Conservation (phyloP, 345 rosid species). For the Capsella bursapastoris region DNA sequence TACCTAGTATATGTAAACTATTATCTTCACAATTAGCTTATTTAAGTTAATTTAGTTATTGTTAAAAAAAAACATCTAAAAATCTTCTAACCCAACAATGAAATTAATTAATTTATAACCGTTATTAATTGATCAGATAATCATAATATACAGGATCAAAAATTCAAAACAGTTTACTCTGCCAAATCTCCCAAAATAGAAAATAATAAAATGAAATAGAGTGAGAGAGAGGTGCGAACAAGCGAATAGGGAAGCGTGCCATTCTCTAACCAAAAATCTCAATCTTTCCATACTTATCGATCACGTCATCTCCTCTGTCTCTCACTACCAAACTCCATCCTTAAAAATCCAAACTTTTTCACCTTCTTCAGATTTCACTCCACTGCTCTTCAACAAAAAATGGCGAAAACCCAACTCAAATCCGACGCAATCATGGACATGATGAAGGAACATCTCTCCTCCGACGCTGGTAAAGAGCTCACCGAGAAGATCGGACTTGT, state of each 20-base stretch:
- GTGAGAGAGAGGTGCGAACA: background rate
- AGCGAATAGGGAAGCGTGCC: slow-evolving; percentile 43
- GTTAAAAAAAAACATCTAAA: no score
- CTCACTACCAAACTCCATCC: slow-evolving; percentile 7
- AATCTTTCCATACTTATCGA: slow-evolving; percentile 39
- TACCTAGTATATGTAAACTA: no score
- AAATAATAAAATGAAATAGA: background rate
- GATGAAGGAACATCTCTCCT: slow-evolving; percentile 68
- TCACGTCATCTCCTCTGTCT: slow-evolving; percentile 45
- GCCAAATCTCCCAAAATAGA: slow-evolving; percentile 6
- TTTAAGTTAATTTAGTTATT: no score
- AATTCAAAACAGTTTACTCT: background rate
- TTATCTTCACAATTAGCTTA: no score
- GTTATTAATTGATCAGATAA: no score
- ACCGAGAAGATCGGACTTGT: slow-evolving; percentile 77
- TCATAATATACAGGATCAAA: background rate
- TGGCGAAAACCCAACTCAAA: slow-evolving; percentile 67
- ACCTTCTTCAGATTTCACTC: slow-evolving; percentile 2
- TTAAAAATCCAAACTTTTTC: slow-evolving; percentile 14
- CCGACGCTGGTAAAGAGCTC: slow-evolving; percentile 72
- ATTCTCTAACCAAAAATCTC: slow-evolving; percentile 21
- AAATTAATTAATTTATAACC: no score
- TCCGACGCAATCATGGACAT: slow-evolving; percentile 71
- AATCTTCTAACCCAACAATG: no score
- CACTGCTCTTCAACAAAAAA: slow-evolving; percentile 25